A percentile compares a stretch with the other conserved stretches of the same genome.
phyloP scores from a whole-genome alignment of 108 stramenopile species.

The Nitzschia sp. region DNA sequence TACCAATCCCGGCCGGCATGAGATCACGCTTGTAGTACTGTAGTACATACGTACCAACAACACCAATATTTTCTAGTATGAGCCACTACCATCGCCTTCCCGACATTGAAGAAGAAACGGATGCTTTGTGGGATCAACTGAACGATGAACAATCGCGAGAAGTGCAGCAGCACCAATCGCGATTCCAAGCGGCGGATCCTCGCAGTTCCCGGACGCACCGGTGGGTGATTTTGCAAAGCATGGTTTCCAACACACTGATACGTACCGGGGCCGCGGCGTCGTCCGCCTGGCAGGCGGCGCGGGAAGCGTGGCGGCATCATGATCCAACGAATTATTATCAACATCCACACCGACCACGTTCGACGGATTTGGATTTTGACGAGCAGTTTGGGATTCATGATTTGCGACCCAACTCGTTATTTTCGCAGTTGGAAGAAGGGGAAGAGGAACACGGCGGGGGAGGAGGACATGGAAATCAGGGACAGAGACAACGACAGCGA shows the following conservation, averaged over 20 bases:
- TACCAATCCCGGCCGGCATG: too few species aligned
- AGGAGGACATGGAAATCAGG: neutral
- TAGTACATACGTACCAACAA: too few species aligned
- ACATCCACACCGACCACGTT: neutral
- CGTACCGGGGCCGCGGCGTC: neutral
- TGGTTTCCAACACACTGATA: conserved; percentile 18
- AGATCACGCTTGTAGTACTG: too few species aligned
- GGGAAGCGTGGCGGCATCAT: conserved; percentile 18
- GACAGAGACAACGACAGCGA: conserved; percentile 4
- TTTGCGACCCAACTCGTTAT: neutral
- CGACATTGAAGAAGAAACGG: conserved; percentile 22
- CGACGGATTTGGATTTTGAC: neutral
- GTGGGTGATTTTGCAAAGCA: conserved; percentile 23
- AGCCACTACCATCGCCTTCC: neutral
- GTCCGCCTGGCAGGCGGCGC: conserved; percentile 14
- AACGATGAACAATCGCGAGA: conserved; percentile 60
- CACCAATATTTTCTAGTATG: neutral
- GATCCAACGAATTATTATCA: too few species aligned
- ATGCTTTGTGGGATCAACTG: conserved; percentile 61
- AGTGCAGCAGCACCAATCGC: conserved; percentile 58
- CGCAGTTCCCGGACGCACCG: conserved; percentile 11
- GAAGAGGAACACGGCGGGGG: neutral
- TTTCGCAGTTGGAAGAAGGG: neutral
- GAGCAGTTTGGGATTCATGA: conserved; percentile 11
- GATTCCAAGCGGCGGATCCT: conserved; percentile 13